Base-by-base conservation (phyloP, 805 yeast genomes). In the Jamesozyma spencerorum region DNA sequence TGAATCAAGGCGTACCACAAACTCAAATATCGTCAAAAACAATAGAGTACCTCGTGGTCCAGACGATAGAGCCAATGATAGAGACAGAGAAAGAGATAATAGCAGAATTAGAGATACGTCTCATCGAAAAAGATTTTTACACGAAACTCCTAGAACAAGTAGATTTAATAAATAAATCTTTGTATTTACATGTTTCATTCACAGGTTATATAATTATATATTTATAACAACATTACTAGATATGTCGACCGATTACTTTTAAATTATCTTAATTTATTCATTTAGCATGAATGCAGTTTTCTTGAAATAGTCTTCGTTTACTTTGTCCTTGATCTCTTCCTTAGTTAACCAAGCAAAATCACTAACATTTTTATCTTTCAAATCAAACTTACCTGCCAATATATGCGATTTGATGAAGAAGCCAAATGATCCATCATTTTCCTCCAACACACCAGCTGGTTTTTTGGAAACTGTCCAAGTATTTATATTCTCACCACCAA, bases 401-500 rank as follows among this genome's bases (percentile, higher is more conserved):
- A 90, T 85, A 59, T 86, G 95, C 27, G 94, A 82, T 63, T 85
- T 86, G 52, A 92, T 75, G 52, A 84, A 68, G 57, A 79, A 92
- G 52, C 84, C 90, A 10, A 48, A 57, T 2, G 53, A 19, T 1
- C 57, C 50, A 12, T 43, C 50, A 5, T 26, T 39, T 46, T 66
- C 71, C 49, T 75, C 69, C 46, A 81, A 55, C 1, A 81, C 77
- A 34, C 80, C 87, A 32, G 88, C 81, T 31, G 98, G 97, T 4
- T 82, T 82, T 42, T 75, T 77, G 18, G 97, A 86, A n/a, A 92
- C 95, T 17, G 83, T 76, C 85, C 94, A 90, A 34, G 86, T 81
- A 63, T 86, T 83, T 58, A 92, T 74, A 41, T 71, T 60, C 10
- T 70, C 74, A 26, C 95, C 95, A 15, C 95, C 95, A 17, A 83